Evolutionary conservation across 805 yeast species (phyloP).

Genomic region (Huiozyma naganishii): DNA sequence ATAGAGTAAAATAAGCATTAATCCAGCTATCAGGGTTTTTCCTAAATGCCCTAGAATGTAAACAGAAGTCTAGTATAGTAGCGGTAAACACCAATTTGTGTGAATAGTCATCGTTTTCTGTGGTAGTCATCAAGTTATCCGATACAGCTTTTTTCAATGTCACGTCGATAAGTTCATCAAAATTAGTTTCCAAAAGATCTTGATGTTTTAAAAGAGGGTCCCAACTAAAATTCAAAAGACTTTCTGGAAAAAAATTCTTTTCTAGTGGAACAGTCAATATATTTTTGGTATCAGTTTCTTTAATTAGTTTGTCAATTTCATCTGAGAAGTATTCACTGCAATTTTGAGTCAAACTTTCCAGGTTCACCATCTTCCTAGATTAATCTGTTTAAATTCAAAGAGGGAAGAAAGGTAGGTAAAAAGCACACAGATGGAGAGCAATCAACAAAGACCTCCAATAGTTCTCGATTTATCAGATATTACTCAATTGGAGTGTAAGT

Average conservation of each 20-base stretch:
- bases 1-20: constrained; percentile 15
- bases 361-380: neutral
- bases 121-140: constrained; percentile 5
- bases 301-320: neutral
- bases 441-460: too few relatives aligned
- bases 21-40: constrained; percentile 13
- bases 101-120: neutral
- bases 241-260: constrained; percentile 1
- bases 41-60: constrained; percentile 11
- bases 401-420: too few relatives aligned
- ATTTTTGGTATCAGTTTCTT: neutral
- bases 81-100: constrained; percentile 7
- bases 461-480: too few relatives aligned
- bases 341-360: neutral
- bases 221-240: constrained; percentile 9
- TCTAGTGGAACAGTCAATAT: neutral
- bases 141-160: constrained; percentile 9
- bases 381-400: too few relatives aligned
- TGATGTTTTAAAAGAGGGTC: constrained; percentile 3
- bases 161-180: constrained; percentile 9
- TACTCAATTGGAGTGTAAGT: too few relatives aligned
- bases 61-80: constrained; percentile 19
- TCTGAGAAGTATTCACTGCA: neutral
- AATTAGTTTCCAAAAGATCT: constrained; percentile 1
- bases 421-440: too few relatives aligned